A percentile compares a stretch with the other conserved stretches of the same genome.
These are phyloP conservation scores for Macrolepiota dolichaula DNA, from an alignment of 768 basidiomycete genomes.

Conservation along the genomic window DNA sequence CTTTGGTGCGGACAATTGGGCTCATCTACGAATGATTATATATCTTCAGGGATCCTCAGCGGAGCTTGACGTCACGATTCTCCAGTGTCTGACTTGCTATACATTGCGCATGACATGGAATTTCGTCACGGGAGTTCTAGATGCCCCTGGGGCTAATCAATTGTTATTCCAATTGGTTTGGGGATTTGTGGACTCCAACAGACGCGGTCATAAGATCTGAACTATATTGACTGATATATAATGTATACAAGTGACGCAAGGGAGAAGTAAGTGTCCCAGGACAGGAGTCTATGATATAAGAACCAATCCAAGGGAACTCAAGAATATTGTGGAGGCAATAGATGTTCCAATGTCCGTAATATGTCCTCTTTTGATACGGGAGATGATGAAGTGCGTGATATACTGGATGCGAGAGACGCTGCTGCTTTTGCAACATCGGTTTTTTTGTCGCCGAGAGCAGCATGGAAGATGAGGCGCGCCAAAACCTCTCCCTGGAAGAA, in stretches of 20 bases:
- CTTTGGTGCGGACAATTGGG: background rate
- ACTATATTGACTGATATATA: background rate
- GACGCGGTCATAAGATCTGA: too few relatives aligned
- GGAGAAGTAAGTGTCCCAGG: background rate
- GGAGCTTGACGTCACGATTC: background rate
- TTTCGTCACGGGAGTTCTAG: too few relatives aligned
- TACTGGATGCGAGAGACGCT: background rate
- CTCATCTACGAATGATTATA: background rate
- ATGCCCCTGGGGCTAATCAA: too few relatives aligned
- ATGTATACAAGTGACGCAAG: background rate
- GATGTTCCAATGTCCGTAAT: conserved; percentile 37
- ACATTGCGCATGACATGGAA: too few relatives aligned
- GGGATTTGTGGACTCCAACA: too few relatives aligned
- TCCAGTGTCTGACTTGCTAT: background rate
- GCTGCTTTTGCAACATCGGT: background rate
- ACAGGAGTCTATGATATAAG: too few relatives aligned
- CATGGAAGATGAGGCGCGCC: conserved; percentile 72
- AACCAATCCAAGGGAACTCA: background rate
- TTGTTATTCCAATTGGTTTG: too few relatives aligned
- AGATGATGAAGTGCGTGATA: conserved; percentile 9
- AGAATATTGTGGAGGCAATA: conserved; percentile 22
- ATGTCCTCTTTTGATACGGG: conserved; percentile 34
- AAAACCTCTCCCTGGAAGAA: conserved; percentile 69
- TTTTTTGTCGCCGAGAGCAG: conserved; percentile 32
- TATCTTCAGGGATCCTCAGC: background rate